These are phyloP conservation scores for Colletotrichum echinochloae DNA, from an alignment of 2,329 filamentous ascomycete species.

Conservation along the genomic window DNA sequence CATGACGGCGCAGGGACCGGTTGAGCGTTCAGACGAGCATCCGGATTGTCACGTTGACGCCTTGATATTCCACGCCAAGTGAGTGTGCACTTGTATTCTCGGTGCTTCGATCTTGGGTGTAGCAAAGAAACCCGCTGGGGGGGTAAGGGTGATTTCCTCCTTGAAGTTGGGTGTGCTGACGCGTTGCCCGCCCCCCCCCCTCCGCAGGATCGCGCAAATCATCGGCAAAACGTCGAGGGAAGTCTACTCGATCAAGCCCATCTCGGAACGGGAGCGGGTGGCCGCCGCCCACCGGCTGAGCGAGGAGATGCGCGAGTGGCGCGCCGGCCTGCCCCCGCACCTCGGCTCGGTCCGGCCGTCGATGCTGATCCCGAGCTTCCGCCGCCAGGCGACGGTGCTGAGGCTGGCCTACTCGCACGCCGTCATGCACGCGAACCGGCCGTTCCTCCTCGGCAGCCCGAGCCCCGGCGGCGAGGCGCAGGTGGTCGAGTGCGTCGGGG, in stretches of 20 bases:
- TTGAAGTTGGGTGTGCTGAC: no score
- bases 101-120: no score
- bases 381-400: conserved; percentile 63
- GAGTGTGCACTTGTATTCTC: conserved; percentile 3
- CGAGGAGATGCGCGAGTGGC: conserved; percentile 55
- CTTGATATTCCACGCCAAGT: conserved; percentile 59
- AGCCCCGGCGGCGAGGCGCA: conserved; percentile 41
- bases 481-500: conserved; percentile 59
- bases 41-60: conserved; percentile 64
- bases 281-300: conserved; percentile 53
- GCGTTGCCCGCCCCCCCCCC: no score
- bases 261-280: conserved; percentile 52
- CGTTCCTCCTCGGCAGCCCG: conserved; percentile 59
- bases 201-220: conserved; percentile 52
- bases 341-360: conserved; percentile 58
- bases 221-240: conserved; percentile 54
- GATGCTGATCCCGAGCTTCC: conserved; percentile 59
- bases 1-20: conserved; percentile 55
- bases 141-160: no score
- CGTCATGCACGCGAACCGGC: conserved; percentile 66
- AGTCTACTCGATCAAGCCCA: conserved; percentile 54
- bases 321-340: conserved; percentile 53
- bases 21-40: conserved; percentile 45
- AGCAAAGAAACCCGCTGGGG: no score
- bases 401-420: conserved; percentile 67